Percentiles rank a stretch among this genome's conserved stretches.
Conservation (phyloP, 495 filamentous ascomycete species). For the Daldinia caldariorum region DNA sequence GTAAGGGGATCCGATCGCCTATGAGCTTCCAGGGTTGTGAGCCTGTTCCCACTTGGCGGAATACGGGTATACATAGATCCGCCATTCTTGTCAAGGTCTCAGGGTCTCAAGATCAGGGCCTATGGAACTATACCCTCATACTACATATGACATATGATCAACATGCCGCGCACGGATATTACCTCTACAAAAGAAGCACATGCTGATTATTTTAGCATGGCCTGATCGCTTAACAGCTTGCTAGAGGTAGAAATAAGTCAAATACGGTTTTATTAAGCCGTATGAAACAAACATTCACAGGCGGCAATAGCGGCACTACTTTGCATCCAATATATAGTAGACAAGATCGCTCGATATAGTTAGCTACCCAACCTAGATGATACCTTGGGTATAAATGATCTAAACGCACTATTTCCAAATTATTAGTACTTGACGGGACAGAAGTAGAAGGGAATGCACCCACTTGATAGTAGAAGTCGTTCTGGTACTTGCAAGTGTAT, state of each 20-base stretch:
- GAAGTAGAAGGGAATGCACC: background rate
- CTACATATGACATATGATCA: too few relatives aligned
- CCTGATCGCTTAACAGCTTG: background rate
- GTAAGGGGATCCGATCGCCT: background rate
- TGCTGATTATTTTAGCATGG: background rate
- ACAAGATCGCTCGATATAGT: background rate
- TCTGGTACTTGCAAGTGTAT: conserved; percentile 52
- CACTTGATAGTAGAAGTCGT: conserved; percentile 51
- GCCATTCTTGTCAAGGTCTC: background rate
- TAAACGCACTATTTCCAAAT: conserved; percentile 9
- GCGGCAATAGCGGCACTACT: background rate
- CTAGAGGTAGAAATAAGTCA: background rate
- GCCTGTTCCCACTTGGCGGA: background rate
- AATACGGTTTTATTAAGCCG: background rate
- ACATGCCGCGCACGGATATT: too few relatives aligned
- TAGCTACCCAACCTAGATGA: background rate
- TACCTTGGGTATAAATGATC: background rate
- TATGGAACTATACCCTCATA: too few relatives aligned
- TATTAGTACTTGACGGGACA: background rate
- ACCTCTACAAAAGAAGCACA: too few relatives aligned
- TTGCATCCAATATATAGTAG: background rate
- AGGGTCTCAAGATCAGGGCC: too few relatives aligned
- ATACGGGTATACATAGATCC: background rate
- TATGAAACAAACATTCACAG: background rate
- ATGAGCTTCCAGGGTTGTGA: background rate